Evolutionary conservation across 1,284 basidiomycete genomes (phyloP), one percentile per base, ranked within the genome.

Genomic region (Apiotrichum siamense): DNA sequence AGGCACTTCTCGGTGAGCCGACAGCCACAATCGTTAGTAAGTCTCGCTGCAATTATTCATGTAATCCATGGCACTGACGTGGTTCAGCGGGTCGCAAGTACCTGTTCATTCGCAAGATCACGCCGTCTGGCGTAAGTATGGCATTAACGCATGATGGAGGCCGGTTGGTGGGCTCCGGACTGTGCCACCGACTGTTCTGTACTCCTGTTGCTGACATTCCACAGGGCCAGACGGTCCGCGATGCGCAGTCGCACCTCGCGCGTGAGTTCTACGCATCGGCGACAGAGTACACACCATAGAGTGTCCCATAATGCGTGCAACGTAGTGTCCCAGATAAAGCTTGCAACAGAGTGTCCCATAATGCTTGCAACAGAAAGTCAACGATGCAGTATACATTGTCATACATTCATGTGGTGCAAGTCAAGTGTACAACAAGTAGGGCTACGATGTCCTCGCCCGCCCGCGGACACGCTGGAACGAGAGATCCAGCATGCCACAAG

Each of bases 231-330:
- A 83, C 78, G 17, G 81, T 81, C 0, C 63, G 75, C 36, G 81
- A 88, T 32, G 83, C 84, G 0, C 92, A 97, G 70, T 83, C 83
- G 63, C 77, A 86, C 40, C 82, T 93, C 36, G 83, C 90, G 35
- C 79, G 79, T 59, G 88, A 93, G 64, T 92, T 93, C 69, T 96
- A 93, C 66, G 79, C 80, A 9, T 84, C 82, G 0, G 84, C 90
- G 2, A 82, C 86, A 51, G 90, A 97, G 56, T 80, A 79, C 60
- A 79, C 83, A 21, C 73, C 79, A 13, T 69, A 61, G 27, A 27
- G 5, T 3, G 17, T 6, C 4, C 12, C 6, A 13, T 27, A 13
- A 4, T 32, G n/a, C 15, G n/a, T n/a, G n/a, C n/a, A n/a, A n/a
- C n/a, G n/a, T n/a, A n/a, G n/a, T n/a, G n/a, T n/a, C n/a, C n/a